Percentiles rank a stretch among this genome's conserved stretches.
These are phyloP conservation scores for Crepidotus variabilis DNA, from an alignment of 768 basidiomycete species.

Conservation along the genomic window DNA sequence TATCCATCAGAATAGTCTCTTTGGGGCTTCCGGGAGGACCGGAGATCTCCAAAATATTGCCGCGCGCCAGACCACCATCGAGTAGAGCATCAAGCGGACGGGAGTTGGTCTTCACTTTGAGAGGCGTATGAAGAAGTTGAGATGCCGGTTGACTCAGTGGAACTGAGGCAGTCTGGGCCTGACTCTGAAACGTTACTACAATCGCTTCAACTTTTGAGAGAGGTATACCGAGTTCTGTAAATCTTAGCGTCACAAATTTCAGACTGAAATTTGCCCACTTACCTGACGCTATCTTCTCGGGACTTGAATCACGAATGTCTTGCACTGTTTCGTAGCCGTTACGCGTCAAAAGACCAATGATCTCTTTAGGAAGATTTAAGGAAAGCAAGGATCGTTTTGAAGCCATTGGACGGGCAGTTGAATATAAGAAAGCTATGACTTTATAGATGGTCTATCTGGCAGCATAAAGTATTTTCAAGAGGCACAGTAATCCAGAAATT, in stretches of 20 bases:
- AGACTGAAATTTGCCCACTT: slow-evolving; percentile 45
- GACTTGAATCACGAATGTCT: slow-evolving; percentile 42
- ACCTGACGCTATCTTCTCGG: slow-evolving; percentile 37
- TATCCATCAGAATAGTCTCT: slow-evolving; percentile 47
- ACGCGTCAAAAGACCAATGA: slow-evolving; percentile 41
- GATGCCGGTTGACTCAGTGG: slow-evolving; percentile 59
- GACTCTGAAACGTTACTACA: slow-evolving; percentile 35
- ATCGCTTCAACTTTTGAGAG: slow-evolving; percentile 42
- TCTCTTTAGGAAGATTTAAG: slow-evolving; percentile 40
- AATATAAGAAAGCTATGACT: not conserved
- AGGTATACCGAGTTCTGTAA: slow-evolving; percentile 48
- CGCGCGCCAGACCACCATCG: slow-evolving; percentile 57
- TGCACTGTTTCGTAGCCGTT: slow-evolving; percentile 57
- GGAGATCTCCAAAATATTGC: slow-evolving; percentile 68
- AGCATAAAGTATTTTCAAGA: not conserved
- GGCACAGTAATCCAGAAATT: no score
- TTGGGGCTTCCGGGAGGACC: slow-evolving; percentile 75
- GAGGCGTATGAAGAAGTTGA: slow-evolving; percentile 23
- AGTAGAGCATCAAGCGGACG: slow-evolving; percentile 54
- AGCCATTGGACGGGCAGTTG: slow-evolving; percentile 25
- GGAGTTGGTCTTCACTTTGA: slow-evolving; percentile 39
- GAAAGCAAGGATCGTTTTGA: slow-evolving; percentile 41
- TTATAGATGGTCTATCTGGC: no score
- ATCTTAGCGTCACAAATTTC: slow-evolving; percentile 4
- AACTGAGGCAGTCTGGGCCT: slow-evolving; percentile 17